Evolutionary conservation across 352 stramenopile species (phyloP).

Genomic region (Phytophthora macrochlamydospora): DNA sequence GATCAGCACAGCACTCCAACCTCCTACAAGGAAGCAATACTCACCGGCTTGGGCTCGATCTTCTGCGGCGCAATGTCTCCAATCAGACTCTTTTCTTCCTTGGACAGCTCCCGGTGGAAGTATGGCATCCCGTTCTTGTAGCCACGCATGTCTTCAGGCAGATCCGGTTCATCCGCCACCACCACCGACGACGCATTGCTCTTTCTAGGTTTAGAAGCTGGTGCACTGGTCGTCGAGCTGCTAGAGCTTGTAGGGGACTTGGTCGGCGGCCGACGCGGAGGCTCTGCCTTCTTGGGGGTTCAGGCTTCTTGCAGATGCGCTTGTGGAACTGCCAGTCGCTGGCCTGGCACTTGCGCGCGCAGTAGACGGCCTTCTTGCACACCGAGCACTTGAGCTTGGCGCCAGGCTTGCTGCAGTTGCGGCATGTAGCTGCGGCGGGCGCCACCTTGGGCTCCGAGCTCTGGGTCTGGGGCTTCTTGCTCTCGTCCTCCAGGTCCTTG

Average conservation of each 20-base stretch:
- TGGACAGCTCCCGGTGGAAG: constrained; percentile 97
- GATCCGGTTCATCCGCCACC: constrained; percentile 69
- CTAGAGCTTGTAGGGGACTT: constrained; percentile 9
- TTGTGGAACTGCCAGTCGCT: constrained; percentile 90
- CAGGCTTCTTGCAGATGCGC: constrained; percentile 87
- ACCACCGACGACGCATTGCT: constrained; percentile 47
- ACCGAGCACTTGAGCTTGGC: constrained; percentile 88
- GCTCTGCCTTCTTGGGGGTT: constrained; percentile 57
- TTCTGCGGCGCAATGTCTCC: constrained; percentile 94
- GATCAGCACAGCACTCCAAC: not conserved
- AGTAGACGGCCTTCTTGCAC: constrained; percentile 89
- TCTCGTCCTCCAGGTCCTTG: constrained; percentile 48
- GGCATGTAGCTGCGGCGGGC: constrained; percentile 39
- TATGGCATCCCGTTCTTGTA: constrained; percentile 92
- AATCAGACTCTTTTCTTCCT: constrained; percentile 96
- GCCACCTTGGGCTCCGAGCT: constrained; percentile 1
- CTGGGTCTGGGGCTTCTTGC: constrained; percentile 15
- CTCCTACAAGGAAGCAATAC: constrained; percentile 11
- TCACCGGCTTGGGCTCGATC: constrained; percentile 53
- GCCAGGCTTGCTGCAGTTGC: constrained; percentile 78
- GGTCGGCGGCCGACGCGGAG: constrained; percentile 26
- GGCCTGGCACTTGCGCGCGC: constrained; percentile 76
- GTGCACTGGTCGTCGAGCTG: constrained; percentile 24
- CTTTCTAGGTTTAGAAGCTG: constrained; percentile 21
- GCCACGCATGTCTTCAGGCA: constrained; percentile 63